phyloP scores from a whole-genome alignment of 208 protist genomes.

The Lotmaria passim region DNA sequence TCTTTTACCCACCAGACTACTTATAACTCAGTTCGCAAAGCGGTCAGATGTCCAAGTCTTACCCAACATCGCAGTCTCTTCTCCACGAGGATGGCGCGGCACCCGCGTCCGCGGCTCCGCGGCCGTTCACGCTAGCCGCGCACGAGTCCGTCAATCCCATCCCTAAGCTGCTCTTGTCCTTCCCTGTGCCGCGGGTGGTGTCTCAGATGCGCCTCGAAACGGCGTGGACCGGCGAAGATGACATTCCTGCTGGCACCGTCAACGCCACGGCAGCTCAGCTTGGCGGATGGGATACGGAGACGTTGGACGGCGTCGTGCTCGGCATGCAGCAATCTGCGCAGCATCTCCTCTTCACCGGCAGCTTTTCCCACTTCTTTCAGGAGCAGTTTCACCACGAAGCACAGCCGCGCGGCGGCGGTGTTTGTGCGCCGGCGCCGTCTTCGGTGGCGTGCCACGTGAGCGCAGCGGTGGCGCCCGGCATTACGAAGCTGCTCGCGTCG shows the following conservation, averaged over 20 bases:
- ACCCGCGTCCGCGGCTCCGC: constrained; percentile 14
- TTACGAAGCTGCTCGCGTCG: constrained; percentile 14
- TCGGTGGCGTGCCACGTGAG: constrained; percentile 5
- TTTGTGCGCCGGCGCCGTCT: not conserved
- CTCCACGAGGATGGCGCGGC: not conserved
- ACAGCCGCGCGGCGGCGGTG: not conserved
- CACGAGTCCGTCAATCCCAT: constrained; percentile 43
- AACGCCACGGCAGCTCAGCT: not conserved
- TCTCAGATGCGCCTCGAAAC: constrained; percentile 37
- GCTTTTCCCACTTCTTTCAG: constrained; percentile 44
- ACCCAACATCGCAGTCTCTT: not conserved
- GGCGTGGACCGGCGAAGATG: constrained; percentile 12
- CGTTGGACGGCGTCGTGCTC: constrained; percentile 30
- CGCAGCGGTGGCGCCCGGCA: constrained; percentile 1
- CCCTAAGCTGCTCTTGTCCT: constrained; percentile 57
- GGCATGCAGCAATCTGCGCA: constrained; percentile 45
- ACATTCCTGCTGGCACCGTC: not conserved
- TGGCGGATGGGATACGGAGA: constrained; percentile 6
- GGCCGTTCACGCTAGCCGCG: constrained; percentile 32
- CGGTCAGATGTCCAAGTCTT: not conserved
- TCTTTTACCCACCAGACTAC: not conserved
- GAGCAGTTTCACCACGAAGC: constrained; percentile 50
- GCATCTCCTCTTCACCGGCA: constrained; percentile 36
- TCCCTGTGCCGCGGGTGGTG: constrained; percentile 41
- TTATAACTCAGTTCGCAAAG: too few species aligned